These are phyloP conservation scores for Dissoconium aciculare DNA, from an alignment of 2,329 filamentous ascomycete species.

Conservation along the genomic window DNA sequence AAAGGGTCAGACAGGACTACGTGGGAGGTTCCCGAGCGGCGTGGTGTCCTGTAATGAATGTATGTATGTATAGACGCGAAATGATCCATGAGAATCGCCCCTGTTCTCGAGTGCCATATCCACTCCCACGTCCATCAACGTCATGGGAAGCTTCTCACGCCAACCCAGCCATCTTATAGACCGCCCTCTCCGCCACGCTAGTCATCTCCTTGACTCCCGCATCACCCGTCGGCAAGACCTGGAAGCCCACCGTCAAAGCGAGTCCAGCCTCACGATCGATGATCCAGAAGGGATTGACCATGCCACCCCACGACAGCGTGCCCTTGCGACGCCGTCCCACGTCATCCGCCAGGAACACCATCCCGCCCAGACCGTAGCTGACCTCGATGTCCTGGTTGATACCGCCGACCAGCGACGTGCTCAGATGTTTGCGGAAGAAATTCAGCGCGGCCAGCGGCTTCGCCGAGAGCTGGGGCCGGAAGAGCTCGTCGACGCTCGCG, in stretches of 20 bases:
- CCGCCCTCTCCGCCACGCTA: constrained; percentile 25
- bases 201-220: constrained; percentile 22
- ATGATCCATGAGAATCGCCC: too few relatives aligned
- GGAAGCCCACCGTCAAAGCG: constrained; percentile 30
- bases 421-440: constrained; percentile 18
- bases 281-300: constrained; percentile 34
- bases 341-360: constrained; percentile 28
- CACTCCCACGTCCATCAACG: too few relatives aligned
- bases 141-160: too few relatives aligned
- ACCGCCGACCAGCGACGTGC: constrained; percentile 23
- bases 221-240: constrained; percentile 32
- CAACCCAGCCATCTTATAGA: constrained; percentile 24
- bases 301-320: constrained; percentile 32
- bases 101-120: too few relatives aligned
- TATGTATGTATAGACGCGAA: too few relatives aligned
- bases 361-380: constrained; percentile 30
- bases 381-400: constrained; percentile 17
- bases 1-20: too few relatives aligned
- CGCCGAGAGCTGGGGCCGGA: constrained; percentile 31
- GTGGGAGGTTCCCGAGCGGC: too few relatives aligned
- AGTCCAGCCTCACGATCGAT: constrained; percentile 28
- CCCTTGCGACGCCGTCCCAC: constrained; percentile 26
- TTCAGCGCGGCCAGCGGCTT: constrained; percentile 16
- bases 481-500: constrained; percentile 32
- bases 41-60: too few relatives aligned